These are phyloP conservation scores for Dryas integrifolia DNA, from an alignment of 331 rosid species.

Conservation along the genomic window DNA sequence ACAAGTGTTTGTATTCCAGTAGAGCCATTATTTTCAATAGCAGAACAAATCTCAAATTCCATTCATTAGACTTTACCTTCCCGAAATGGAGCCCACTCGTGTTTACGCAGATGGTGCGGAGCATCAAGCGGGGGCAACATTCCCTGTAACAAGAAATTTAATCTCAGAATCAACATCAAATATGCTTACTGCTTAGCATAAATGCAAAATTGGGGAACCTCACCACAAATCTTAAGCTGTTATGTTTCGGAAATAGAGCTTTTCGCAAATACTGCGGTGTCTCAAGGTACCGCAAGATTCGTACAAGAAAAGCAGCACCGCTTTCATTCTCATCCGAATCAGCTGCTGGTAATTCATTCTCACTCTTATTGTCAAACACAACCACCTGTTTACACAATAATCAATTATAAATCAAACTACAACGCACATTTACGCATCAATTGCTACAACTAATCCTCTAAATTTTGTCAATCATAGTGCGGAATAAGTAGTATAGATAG, in stretches of 20 bases:
- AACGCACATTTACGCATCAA: background rate
- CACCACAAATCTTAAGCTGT: conserved; percentile 84
- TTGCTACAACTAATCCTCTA: background rate
- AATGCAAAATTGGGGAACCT: conserved; percentile 24
- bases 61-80: conserved; percentile 51
- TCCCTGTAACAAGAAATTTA: conserved; percentile 49
- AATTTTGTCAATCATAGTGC: background rate
- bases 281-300: conserved; percentile 81
- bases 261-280: conserved; percentile 94
- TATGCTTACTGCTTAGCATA: background rate
- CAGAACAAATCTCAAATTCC: background rate
- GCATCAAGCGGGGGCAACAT: conserved; percentile 97
- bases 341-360: conserved; percentile 25
- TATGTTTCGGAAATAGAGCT: conserved; percentile 83
- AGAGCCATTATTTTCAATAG: background rate
- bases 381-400: conserved; percentile 64
- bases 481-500: background rate
- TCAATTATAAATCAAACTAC: background rate
- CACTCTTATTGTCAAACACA: conserved; percentile 65
- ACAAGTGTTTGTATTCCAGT: background rate
- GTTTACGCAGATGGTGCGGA: conserved; percentile 95
- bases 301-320: conserved; percentile 68
- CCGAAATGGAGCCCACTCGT: conserved; percentile 83
- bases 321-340: conserved; percentile 66
- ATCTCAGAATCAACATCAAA: conserved; percentile 9